Evolutionary conservation across 2,329 filamentous ascomycete genomes (phyloP).

Genomic region (Aspergillus calidoustus): DNA sequence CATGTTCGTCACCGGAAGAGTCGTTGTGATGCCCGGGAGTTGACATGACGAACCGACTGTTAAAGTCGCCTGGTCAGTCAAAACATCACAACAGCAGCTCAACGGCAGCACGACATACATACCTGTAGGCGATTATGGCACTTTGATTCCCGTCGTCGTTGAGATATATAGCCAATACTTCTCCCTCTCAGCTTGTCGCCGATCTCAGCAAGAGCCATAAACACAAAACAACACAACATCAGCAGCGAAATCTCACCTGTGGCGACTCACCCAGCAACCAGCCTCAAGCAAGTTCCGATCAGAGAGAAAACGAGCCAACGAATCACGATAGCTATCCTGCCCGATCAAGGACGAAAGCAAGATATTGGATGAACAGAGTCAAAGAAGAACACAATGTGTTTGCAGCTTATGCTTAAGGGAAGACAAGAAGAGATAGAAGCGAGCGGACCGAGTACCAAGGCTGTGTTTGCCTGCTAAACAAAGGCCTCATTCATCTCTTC

Average conservation of each 20-base stretch:
- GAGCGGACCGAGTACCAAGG: neutral
- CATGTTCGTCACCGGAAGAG: neutral
- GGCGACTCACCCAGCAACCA: neutral
- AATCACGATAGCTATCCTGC: neutral
- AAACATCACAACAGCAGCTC: neutral
- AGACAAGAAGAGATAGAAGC: neutral
- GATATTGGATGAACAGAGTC: neutral
- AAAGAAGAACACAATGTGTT: neutral
- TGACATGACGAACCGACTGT: neutral
- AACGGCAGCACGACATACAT: neutral
- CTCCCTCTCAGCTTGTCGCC: neutral
- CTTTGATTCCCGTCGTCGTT: neutral
- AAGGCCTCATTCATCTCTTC: neutral
- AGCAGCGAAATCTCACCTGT: neutral
- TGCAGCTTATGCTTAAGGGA: neutral
- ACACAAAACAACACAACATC: neutral
- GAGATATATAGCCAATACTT: neutral
- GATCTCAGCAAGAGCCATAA: neutral
- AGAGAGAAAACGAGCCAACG: neutral
- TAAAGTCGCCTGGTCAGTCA: neutral
- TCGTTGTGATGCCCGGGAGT: neutral
- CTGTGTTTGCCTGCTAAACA: neutral
- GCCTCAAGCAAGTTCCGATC: neutral
- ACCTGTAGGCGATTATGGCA: neutral
- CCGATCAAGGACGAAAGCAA: neutral